These are phyloP conservation scores for Ceratocystis albifundus DNA, from an alignment of 2,329 filamentous ascomycete species.

Conservation along the genomic window DNA sequence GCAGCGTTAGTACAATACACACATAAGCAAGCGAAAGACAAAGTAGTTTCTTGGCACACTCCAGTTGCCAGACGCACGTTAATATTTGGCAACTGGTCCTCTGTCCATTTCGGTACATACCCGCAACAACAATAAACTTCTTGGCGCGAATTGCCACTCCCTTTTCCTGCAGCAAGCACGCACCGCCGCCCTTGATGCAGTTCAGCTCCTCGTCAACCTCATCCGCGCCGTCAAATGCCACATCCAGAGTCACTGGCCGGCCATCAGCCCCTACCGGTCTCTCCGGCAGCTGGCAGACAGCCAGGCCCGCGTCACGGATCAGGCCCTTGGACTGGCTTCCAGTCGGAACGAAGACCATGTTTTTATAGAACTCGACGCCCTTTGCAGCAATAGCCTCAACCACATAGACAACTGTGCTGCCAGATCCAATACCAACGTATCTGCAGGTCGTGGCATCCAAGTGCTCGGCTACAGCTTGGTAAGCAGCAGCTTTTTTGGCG, in stretches of 20 bases:
- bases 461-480: slow-evolving; percentile 61
- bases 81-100: too few species aligned
- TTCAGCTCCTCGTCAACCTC: slow-evolving; percentile 93
- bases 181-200: slow-evolving; percentile 94
- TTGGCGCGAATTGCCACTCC: slow-evolving; percentile 74
- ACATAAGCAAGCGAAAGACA: neutral
- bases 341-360: slow-evolving; percentile 81
- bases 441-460: slow-evolving; percentile 47
- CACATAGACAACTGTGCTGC: slow-evolving; percentile 72
- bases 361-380: slow-evolving; percentile 40
- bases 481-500: slow-evolving; percentile 65
- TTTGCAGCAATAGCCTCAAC: slow-evolving; percentile 66
- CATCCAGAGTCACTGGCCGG: slow-evolving; percentile 53
- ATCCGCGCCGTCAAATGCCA: slow-evolving; percentile 92
- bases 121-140: slow-evolving; percentile 79
- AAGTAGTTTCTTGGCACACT: neutral
- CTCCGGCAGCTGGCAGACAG: slow-evolving; percentile 65
- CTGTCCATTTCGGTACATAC: slow-evolving; percentile 35
- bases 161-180: slow-evolving; percentile 97
- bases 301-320: slow-evolving; percentile 66
- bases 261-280: slow-evolving; percentile 46
- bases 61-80: neutral
- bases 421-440: slow-evolving; percentile 68
- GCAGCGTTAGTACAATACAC: slow-evolving; percentile 6
- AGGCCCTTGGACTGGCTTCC: slow-evolving; percentile 83